Conservation (phyloP, 805 yeast genomes). For the Candida boleticola region DNA sequence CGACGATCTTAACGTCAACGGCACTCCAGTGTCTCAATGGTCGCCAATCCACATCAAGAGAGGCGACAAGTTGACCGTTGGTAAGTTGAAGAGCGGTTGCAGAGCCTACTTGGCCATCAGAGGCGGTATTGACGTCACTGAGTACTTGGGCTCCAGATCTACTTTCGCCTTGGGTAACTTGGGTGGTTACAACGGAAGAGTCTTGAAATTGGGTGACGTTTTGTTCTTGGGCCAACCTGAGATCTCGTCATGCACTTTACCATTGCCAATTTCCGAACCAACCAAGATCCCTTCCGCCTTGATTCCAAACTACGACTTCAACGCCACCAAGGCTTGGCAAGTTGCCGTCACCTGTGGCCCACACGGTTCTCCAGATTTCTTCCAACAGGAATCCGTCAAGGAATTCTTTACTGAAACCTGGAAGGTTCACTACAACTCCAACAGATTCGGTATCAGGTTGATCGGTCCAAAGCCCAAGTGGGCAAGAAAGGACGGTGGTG, state of each 20-base stretch:
- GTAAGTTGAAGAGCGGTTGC: constrained; percentile 80
- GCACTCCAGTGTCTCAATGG: constrained; percentile 57
- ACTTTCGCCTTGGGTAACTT: constrained; percentile 91
- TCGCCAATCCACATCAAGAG: constrained; percentile 65
- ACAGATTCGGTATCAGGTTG: constrained; percentile 92
- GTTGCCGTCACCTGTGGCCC: constrained; percentile 97
- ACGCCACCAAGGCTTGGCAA: constrained; percentile 58
- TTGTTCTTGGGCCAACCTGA: constrained; percentile 80
- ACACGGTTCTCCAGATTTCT: constrained; percentile 96
- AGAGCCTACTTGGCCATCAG: constrained; percentile 86
- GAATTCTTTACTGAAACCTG: constrained; percentile 77
- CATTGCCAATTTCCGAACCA: constrained; percentile 71
- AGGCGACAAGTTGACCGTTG: constrained; percentile 79
- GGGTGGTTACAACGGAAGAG: constrained; percentile 95
- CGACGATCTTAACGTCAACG: constrained; percentile 61
- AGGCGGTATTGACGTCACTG: constrained; percentile 92
- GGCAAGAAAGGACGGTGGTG: constrained; percentile 97
- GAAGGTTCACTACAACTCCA: constrained; percentile 97
- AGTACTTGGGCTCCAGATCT: constrained; percentile 92
- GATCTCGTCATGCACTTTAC: constrained; percentile 63
- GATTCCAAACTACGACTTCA: constrained; percentile 48
- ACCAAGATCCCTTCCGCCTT: constrained; percentile 50
- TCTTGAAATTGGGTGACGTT: constrained; percentile 88
- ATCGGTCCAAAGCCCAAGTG: constrained; percentile 95
- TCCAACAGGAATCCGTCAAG: constrained; percentile 67